These are phyloP conservation scores for Craterostigma plantagineum DNA, from an alignment of 257 asterid genomes.

Conservation along the genomic window DNA sequence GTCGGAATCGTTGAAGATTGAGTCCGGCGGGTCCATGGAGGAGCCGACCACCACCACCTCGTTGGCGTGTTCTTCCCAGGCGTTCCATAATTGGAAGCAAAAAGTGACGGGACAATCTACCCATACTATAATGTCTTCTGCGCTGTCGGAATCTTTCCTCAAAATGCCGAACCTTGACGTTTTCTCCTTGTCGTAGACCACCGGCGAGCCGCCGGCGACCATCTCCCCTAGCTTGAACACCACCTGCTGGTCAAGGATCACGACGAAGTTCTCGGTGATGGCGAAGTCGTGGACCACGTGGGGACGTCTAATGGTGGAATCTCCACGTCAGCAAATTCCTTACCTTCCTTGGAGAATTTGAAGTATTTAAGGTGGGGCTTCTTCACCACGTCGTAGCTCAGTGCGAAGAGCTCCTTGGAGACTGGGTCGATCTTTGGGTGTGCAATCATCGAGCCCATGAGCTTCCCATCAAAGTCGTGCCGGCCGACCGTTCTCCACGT, in stretches of 20 bases:
- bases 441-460: conserved; percentile 39
- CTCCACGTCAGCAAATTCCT: conserved; percentile 28
- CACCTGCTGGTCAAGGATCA: conserved; percentile 59
- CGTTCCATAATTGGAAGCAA: conserved; percentile 64
- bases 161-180: conserved; percentile 43
- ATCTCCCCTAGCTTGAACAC: conserved; percentile 58
- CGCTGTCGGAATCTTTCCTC: conserved; percentile 15
- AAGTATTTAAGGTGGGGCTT: conserved; percentile 41
- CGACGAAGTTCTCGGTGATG: conserved; percentile 44
- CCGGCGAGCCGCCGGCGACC: conserved; percentile 54
- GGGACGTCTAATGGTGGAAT: conserved; percentile 31
- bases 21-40: conserved; percentile 67
- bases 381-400: conserved; percentile 45
- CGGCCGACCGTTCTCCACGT: conserved; percentile 36
- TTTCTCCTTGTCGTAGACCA: conserved; percentile 35
- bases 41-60: conserved; percentile 49
- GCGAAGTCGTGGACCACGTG: conserved; percentile 72
- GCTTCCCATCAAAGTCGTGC: conserved; percentile 21
- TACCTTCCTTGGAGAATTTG: conserved; percentile 26
- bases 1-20: conserved; percentile 48
- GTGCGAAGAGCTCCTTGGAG: conserved; percentile 30
- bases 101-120: conserved; percentile 35
- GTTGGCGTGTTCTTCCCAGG: conserved; percentile 52
- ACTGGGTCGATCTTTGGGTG: conserved; percentile 63
- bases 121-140: conserved; percentile 25